A percentile compares a stretch with the other conserved stretches of the same genome.
phyloP scores from a whole-genome alignment of 345 rosid genomes.

The Eucalyptus paniculata region DNA sequence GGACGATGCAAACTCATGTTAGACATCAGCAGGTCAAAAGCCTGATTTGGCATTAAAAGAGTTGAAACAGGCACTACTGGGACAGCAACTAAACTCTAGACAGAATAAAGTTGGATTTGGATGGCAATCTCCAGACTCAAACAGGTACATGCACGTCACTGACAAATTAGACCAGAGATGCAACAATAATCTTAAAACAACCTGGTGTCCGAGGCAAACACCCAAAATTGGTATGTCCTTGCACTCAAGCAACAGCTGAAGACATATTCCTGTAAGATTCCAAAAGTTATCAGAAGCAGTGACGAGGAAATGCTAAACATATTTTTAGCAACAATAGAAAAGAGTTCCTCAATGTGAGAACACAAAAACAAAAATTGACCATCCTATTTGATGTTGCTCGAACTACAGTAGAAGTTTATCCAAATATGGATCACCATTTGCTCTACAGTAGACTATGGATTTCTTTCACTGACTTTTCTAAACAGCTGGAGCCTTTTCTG shows the following conservation, averaged over 20 bases:
- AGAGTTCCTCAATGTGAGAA: neutral
- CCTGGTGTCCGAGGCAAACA: constrained; percentile 97
- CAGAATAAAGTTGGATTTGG: neutral
- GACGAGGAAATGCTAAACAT: neutral
- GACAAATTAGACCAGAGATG: neutral
- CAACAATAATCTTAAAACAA: constrained; percentile 1
- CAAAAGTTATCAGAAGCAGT: neutral
- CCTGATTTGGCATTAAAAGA: neutral
- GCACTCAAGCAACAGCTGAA: constrained; percentile 70
- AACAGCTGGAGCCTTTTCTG: neutral
- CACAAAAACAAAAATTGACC: neutral
- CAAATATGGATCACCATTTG: neutral
- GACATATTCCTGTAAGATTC: constrained; percentile 67
- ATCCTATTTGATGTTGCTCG: neutral
- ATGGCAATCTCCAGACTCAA: neutral
- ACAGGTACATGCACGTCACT: neutral
- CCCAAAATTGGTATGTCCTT: constrained; percentile 84
- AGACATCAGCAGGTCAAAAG: neutral
- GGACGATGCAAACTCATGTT: neutral
- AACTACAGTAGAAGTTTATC: neutral
- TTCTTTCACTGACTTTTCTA: neutral
- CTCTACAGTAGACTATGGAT: neutral
- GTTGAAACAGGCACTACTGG: neutral
- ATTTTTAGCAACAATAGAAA: neutral
- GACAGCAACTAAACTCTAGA: neutral